Evolutionary conservation across 2,329 filamentous ascomycete species (phyloP).

Genomic region (Pezicula radicicola): DNA sequence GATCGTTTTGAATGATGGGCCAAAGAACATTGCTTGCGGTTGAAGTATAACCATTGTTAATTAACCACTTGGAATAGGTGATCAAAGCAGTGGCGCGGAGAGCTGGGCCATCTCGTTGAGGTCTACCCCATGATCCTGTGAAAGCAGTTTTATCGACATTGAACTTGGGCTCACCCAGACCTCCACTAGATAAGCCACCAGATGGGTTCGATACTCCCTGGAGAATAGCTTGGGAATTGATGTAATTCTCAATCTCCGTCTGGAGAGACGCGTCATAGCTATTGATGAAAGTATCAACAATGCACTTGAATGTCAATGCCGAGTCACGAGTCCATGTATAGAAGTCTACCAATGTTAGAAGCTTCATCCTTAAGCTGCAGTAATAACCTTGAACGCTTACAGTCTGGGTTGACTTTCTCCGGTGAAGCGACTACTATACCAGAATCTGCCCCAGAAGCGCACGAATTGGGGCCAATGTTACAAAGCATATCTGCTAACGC

Average conservation of each 20-base stretch:
- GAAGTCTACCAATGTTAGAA: slow-evolving; percentile 52
- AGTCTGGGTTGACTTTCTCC: slow-evolving; percentile 50
- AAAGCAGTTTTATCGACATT: slow-evolving; percentile 61
- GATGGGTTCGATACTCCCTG: slow-evolving; percentile 57
- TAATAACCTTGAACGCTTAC: slow-evolving; percentile 32
- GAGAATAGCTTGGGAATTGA: slow-evolving; percentile 59
- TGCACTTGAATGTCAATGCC: slow-evolving; percentile 64
- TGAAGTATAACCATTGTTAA: slow-evolving; percentile 53
- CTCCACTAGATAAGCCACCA: slow-evolving; percentile 37
- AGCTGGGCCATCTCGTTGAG: slow-evolving; percentile 76
- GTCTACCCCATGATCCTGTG: slow-evolving; percentile 69
- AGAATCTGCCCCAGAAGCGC: slow-evolving; percentile 41
- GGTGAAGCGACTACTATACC: slow-evolving; percentile 58
- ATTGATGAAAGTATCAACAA: slow-evolving; percentile 63
- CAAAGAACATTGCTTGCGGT: slow-evolving; percentile 53
- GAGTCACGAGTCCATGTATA: slow-evolving; percentile 79
- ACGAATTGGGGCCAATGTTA: slow-evolving; percentile 54
- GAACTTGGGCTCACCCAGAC: slow-evolving; percentile 73
- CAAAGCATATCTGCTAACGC: slow-evolving; percentile 50
- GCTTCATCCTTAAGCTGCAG: not conserved
- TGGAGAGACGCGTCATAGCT: slow-evolving; percentile 46
- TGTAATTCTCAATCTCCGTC: slow-evolving; percentile 61
- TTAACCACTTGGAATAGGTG: slow-evolving; percentile 68
- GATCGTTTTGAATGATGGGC: slow-evolving; percentile 74
- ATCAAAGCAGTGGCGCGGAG: slow-evolving; percentile 73